Base-by-base conservation (phyloP, 75 land plant species). In the Selaginella tamariscina region DNA sequence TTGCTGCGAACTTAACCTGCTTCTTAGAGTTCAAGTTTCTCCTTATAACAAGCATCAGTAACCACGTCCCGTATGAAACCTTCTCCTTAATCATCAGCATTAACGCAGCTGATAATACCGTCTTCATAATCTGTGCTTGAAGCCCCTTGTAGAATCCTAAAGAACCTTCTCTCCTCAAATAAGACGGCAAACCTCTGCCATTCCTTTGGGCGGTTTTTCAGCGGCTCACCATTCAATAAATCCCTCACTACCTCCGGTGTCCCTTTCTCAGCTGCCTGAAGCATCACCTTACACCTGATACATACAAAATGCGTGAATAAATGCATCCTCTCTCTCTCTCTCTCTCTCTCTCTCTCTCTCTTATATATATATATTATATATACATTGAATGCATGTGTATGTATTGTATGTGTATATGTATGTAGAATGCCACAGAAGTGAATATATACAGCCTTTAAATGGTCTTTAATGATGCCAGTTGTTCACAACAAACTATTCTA, bases 41-140 rank as follows among this genome's bases (percentile, higher is more conserved):
- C n/a, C n/a, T 56, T 0, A 91, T 72, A 21, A 82, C 97, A 32
- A 91, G 75, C 80, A 92, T 70, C 24, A 79, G 30, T n/a, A 84
- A 67, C 97, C 97, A 92, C 1, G 97, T 84, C 24, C 73, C 72
- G 32, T 70, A 74, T 20, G 89, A 75, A 24, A 82, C 83, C 76
- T 92, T 92, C 83, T 92, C 97, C 67, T 92, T 92, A 54, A 88
- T 86, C 97, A 92, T 92, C 56, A 92, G 63, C 75, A 82, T 83
- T 32, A 92, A 72, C 1, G 97, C 92, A 28, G 97, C 88, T 68
- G 89, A 79, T 22, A 92, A 62, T 9, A 92, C 88, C 22, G 97
- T 92, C 68, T 92, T 92, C 49, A 92, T 63, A 9, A 92, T 92
- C 59, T 92, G 97, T 13, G 95, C 97, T 1, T 82, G 70, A 66